Evolutionary conservation across 176 grass and related monocot species (phyloP), one percentile per base, ranked within the genome.

Genomic region (Carex pumila): DNA sequence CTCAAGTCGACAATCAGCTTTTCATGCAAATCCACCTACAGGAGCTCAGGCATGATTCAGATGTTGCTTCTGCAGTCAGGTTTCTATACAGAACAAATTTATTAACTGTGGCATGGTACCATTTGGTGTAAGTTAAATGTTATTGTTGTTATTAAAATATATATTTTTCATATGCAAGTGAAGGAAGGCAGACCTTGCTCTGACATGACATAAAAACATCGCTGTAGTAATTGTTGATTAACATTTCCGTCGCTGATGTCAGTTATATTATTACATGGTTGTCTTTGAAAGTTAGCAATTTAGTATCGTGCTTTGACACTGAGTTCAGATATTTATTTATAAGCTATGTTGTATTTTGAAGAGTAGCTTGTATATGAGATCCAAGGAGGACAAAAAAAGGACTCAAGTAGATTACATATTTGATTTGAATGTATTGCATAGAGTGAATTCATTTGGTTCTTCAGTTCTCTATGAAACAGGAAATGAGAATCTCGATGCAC

Each of bases 1-100:
- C 50, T 86, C 94, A 85, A 93, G 89, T 83, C 89, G 95, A 78
- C 92, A 92, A 69, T 98, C 95, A 18, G 95, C 95, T 72, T 98
- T 98, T 84, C 95, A 98, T 91, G 89, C 91, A 84, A 98, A 95
- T 85, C 95, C 91, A 6, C 89, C 88, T 34, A 84, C 92, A 9
- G 90, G 90, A 81, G 91, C 92, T 89, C 91, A 93, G 49, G 91
- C 95, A 41, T 98, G 91, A 98, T 75, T 41, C 80, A 13, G 22
- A 17, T 45, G 79, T 43, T 61, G 11, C 19, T 47, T 83, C 31
- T 52, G 43, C 14, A 62, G 62, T 52, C 61, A 65, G 61, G 81
- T 68, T 68, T 83, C 32, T 83, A 83, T 83, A 68, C 61, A 83
- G 57, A 61, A 81, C 7, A 53, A 30, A n/a, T 52, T 62, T 81